These are phyloP conservation scores for Solanum chacoense DNA, from an alignment of 305 asterid species.

Conservation along the genomic window DNA sequence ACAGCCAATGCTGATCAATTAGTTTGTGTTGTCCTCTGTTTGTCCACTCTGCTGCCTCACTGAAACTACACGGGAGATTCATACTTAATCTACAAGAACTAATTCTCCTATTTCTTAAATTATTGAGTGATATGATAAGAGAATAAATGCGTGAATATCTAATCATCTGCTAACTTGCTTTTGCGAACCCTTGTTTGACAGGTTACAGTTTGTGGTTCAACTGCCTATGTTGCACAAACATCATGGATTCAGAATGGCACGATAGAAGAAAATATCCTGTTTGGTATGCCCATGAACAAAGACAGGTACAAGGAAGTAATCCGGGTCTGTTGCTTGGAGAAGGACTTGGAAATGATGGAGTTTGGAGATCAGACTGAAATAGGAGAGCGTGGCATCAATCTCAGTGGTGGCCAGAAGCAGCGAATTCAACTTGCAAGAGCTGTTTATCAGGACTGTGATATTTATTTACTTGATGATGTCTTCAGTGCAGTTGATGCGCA, in stretches of 20 bases:
- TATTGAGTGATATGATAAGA: not conserved
- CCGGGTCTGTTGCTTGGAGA: conserved; percentile 82
- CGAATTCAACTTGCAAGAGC: conserved; percentile 94
- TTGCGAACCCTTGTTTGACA: conserved; percentile 9
- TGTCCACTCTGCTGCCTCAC: not conserved
- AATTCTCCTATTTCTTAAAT: not conserved
- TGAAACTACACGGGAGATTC: not conserved
- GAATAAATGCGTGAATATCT: not conserved
- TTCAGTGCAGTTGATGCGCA: conserved; percentile 98
- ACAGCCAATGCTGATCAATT: not conserved
- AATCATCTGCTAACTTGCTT: not conserved
- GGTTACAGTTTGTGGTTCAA: conserved; percentile 78
- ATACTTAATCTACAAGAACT: not conserved
- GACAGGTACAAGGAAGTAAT: conserved; percentile 59
- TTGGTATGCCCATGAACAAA: conserved; percentile 51
- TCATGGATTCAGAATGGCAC: conserved; percentile 97
- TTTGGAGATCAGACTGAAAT: conserved; percentile 96
- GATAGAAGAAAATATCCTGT: conserved; percentile 70
- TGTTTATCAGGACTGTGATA: conserved; percentile 85
- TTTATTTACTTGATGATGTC: conserved; percentile 84
- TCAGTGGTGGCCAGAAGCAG: conserved; percentile 98
- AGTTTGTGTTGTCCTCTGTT: not conserved
- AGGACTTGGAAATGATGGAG: conserved; percentile 96
- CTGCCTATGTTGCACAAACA: conserved; percentile 94
- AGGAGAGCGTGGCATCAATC: conserved; percentile 96